Evolutionary conservation across 441 rosid genomes (phyloP).

Genomic region (Pelargonium cotyledonis): DNA sequence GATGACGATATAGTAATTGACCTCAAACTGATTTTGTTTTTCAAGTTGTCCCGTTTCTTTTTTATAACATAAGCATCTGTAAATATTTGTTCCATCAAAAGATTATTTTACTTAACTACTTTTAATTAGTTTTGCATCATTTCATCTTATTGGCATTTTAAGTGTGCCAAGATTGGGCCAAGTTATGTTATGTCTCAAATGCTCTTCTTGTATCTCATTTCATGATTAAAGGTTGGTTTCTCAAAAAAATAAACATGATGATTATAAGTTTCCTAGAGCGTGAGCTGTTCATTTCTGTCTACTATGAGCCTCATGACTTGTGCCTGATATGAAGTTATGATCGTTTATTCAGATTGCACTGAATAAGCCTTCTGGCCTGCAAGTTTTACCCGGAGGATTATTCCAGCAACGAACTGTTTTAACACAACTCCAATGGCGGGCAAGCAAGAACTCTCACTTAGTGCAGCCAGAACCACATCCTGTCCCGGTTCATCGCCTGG

Average conservation of each 20-base stretch:
- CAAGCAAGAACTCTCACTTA: conserved; percentile 26
- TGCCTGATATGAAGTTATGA: conserved; percentile 16
- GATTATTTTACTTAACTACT: background rate
- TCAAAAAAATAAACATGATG: background rate
- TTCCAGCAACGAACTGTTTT: conserved; percentile 85
- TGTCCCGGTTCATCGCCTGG: conserved; percentile 84
- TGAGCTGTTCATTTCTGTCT: conserved; percentile 7
- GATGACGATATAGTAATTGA: conserved; percentile 61
- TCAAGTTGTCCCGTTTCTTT: background rate
- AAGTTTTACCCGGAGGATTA: conserved; percentile 90
- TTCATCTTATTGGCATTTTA: background rate
- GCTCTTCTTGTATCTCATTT: background rate
- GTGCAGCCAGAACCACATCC: conserved; percentile 42
- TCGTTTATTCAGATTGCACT: conserved; percentile 54
- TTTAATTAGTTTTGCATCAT: background rate
- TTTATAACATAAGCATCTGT: background rate
- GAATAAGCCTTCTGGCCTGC: conserved; percentile 88
- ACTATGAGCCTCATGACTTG: background rate
- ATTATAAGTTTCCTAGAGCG: conserved; percentile 2
- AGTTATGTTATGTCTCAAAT: background rate
- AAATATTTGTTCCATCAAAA: background rate
- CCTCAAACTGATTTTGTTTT: background rate
- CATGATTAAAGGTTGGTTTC: background rate
- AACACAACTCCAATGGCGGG: conserved; percentile 69
- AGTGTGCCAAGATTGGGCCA: background rate